Evolutionary conservation across 768 basidiomycete species (phyloP).

Genomic region (Paxillus involutus): DNA sequence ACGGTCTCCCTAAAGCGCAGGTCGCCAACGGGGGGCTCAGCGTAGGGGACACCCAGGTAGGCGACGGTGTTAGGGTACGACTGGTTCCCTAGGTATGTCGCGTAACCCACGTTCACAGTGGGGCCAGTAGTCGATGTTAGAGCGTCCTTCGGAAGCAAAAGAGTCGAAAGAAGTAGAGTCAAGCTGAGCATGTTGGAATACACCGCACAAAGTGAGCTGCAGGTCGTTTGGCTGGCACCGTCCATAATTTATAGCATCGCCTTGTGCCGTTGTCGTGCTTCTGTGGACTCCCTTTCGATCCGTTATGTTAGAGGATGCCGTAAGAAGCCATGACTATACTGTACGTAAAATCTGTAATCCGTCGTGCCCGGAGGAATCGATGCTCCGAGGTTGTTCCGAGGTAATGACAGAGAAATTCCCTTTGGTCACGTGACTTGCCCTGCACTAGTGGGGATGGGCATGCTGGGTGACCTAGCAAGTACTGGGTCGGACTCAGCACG

Average conservation of each 20-base stretch:
- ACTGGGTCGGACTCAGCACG: too few species aligned
- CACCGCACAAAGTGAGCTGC: background rate
- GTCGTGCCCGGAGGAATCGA: too few species aligned
- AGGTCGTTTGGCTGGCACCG: background rate
- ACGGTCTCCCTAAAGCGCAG: slow-evolving; percentile 48
- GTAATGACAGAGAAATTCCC: too few species aligned
- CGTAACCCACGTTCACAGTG: slow-evolving; percentile 59
- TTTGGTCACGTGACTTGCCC: too few species aligned
- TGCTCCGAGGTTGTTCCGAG: too few species aligned
- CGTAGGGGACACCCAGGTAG: slow-evolving; percentile 50
- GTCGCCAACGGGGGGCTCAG: slow-evolving; percentile 42
- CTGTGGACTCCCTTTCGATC: background rate
- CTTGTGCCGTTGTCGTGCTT: too few species aligned
- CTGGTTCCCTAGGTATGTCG: slow-evolving; percentile 53
- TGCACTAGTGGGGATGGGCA: too few species aligned
- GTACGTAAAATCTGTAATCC: too few species aligned
- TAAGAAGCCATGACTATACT: too few species aligned
- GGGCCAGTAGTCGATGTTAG: slow-evolving; percentile 13
- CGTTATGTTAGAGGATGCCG: background rate
- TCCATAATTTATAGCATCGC: background rate
- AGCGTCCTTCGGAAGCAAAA: slow-evolving; percentile 17
- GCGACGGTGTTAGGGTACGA: slow-evolving; percentile 53
- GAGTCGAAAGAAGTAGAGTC: slow-evolving; percentile 11
- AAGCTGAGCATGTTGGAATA: background rate
- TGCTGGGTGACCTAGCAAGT: too few species aligned